Percentiles rank a stretch among this genome's conserved stretches.
These are phyloP conservation scores for Plasmodium gonderi DNA, from an alignment of 169 alveolate genomes.

Conservation along the genomic window DNA sequence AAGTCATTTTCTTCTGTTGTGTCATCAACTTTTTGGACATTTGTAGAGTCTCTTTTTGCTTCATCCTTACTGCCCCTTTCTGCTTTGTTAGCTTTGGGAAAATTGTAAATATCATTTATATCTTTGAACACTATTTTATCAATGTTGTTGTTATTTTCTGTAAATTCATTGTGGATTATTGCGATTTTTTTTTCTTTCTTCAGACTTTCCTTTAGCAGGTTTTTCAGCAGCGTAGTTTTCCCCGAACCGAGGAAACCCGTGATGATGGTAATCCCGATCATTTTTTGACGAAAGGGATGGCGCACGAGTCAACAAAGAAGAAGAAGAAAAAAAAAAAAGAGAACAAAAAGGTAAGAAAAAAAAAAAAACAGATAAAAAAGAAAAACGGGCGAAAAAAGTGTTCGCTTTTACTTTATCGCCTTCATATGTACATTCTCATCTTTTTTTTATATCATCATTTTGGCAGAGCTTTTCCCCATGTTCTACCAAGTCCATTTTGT, in stretches of 20 bases:
- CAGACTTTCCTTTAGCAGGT: conserved; percentile 41
- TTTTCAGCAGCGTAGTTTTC: conserved; percentile 69
- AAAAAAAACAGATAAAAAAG: no score
- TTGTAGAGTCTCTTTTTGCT: neutral
- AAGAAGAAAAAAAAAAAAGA: no score
- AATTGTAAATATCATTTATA: conserved; percentile 70
- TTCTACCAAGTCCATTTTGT: no score
- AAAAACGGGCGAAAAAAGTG: no score
- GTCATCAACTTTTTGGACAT: neutral
- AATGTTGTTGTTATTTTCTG: conserved; percentile 62
- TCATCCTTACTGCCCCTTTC: no score
- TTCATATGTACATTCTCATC: no score
- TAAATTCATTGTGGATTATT: conserved; percentile 71
- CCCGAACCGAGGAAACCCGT: conserved; percentile 74
- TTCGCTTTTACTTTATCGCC: no score
- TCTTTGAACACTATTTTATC: conserved; percentile 72
- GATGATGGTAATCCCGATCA: conserved; percentile 73
- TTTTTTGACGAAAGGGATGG: neutral
- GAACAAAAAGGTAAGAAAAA: no score
- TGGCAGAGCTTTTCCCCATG: no score
- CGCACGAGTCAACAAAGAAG: neutral
- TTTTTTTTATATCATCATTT: no score
- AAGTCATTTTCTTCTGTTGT: neutral
- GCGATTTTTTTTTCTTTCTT: conserved; percentile 59
- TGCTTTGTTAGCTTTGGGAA: conserved; percentile 4